phyloP scores from a whole-genome alignment of 176 grass and related monocot species.

The Oryza punctata region DNA sequence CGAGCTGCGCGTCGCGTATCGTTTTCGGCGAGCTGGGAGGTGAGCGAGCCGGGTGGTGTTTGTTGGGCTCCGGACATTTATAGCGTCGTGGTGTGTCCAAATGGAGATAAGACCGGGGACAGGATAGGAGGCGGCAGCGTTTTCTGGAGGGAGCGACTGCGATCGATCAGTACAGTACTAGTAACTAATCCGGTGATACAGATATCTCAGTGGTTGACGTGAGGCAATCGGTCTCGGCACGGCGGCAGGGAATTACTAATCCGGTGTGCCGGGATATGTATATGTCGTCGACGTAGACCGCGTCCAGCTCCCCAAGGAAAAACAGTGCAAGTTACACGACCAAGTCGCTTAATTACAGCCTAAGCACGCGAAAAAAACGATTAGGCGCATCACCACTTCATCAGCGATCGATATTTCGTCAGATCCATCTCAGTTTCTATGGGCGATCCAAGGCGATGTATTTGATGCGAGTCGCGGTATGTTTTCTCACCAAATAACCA shows the following conservation, averaged over 20 bases:
- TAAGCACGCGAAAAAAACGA: not conserved
- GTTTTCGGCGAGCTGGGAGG: not conserved
- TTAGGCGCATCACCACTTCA: not conserved
- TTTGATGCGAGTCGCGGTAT: too few relatives aligned
- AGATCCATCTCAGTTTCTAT: not conserved
- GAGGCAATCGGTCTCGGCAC: not conserved
- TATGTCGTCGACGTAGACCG: too few relatives aligned
- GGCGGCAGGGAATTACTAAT: not conserved
- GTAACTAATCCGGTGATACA: too few relatives aligned
- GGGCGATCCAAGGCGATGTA: not conserved
- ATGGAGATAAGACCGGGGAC: not conserved
- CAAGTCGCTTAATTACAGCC: not conserved
- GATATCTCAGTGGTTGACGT: not conserved
- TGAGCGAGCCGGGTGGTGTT: not conserved
- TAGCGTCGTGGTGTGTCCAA: not conserved
- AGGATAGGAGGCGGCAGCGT: not conserved
- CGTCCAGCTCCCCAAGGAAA: too few relatives aligned
- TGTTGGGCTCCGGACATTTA: not conserved
- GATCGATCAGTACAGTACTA: too few relatives aligned
- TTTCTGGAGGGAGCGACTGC: not conserved
- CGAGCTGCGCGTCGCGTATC: not conserved
- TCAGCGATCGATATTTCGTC: not conserved
- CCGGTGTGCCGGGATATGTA: too few relatives aligned
- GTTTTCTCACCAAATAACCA: too few relatives aligned
- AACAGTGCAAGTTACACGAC: not conserved